Percentiles rank a stretch among this genome's conserved stretches.
These are phyloP conservation scores for Backusella macrospora DNA, from an alignment of 192 early-diverging fungal species.

Conservation along the genomic window DNA sequence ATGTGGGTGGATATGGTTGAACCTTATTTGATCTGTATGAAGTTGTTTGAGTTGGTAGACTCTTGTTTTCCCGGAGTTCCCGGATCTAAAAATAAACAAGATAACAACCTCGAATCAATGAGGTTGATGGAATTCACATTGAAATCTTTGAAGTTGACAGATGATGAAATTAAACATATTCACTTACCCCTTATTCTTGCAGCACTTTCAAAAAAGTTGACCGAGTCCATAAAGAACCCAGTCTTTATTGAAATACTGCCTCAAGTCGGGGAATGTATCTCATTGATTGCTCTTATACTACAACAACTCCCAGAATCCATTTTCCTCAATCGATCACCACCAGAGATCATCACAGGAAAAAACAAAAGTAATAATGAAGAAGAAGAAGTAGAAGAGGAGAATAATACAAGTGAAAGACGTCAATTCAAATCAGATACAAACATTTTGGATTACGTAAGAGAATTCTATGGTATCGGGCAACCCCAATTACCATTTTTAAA, in stretches of 20 bases:
- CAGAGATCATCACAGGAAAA: background rate
- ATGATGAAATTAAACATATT: conserved; percentile 81
- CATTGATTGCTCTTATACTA: conserved; percentile 37
- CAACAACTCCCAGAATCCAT: conserved; percentile 38
- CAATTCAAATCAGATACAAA: conserved; percentile 44
- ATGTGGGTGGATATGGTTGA: conserved; percentile 94
- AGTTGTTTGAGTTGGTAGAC: conserved; percentile 60
- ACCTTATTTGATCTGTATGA: conserved; percentile 82
- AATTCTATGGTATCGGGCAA: conserved; percentile 43
- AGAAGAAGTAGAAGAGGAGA: background rate
- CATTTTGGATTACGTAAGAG: conserved; percentile 50
- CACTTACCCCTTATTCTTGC: conserved; percentile 81
- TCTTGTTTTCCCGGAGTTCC: conserved; percentile 38
- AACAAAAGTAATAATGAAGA: background rate
- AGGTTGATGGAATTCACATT: conserved; percentile 75
- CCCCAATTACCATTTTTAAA: background rate
- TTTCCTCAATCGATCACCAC: conserved; percentile 31
- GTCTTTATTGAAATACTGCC: conserved; percentile 31
- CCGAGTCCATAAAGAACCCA: conserved; percentile 11
- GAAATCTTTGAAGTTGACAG: conserved; percentile 72
- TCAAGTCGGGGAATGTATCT: conserved; percentile 36
- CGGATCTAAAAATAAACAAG: background rate
- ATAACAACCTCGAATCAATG: conserved; percentile 40
- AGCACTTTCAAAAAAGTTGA: conserved; percentile 53
- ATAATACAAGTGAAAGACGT: background rate